Evolutionary conservation across 345 rosid species (phyloP).

Genomic region (Psidium friedrichsthalianum): DNA sequence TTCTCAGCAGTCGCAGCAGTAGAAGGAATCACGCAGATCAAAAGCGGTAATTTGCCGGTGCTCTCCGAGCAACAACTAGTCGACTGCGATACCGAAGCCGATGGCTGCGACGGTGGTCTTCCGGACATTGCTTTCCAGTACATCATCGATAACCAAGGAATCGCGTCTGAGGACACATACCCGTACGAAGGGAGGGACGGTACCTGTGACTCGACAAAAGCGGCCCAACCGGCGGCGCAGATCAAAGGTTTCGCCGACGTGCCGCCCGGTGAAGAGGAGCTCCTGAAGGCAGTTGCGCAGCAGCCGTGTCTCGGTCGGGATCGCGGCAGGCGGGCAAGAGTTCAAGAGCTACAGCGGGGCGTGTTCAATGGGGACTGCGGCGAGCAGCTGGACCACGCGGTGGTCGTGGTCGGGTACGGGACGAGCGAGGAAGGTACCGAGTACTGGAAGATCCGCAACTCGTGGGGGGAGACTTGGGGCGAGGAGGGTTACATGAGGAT

Average conservation of each 20-base stretch:
- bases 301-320: background rate
- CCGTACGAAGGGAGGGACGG: background rate
- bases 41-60: background rate
- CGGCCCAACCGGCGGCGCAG: background rate
- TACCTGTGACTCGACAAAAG: background rate
- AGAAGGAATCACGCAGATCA: conserved; percentile 3
- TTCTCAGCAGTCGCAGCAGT: conserved; percentile 4
- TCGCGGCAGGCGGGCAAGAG: background rate
- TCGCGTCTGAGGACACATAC: background rate
- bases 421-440: background rate
- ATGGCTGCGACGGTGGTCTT: background rate
- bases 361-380: background rate
- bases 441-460: background rate
- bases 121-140: background rate
- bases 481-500: background rate
- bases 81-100: background rate
- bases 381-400: background rate
- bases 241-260: background rate
- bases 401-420: background rate
- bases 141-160: background rate
- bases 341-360: background rate
- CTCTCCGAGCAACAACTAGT: conserved; percentile 4
- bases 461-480: background rate
- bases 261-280: background rate
- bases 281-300: background rate